Evolutionary conservation across 2,329 filamentous ascomycete species (phyloP), one percentile per base, ranked within the genome.

Genomic region (Dothidotthia symphoricarpi): DNA sequence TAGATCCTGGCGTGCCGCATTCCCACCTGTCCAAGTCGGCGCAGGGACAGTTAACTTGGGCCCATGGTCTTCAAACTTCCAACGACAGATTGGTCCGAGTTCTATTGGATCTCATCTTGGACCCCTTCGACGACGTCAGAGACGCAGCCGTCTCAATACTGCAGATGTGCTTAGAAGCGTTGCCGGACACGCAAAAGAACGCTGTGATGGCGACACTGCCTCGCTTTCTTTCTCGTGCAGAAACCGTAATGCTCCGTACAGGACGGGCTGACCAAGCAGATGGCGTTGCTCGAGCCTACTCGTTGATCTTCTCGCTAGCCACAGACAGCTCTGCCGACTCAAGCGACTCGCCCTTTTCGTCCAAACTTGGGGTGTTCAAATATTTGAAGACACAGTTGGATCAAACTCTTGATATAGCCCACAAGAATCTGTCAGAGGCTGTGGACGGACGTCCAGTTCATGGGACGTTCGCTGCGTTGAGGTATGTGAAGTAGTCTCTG

Each of bases 111-210:
- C 77, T 95, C 15, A 68, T 95, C 6, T 74, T 95, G 59, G 87
- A 98, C 55, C 88, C 91, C 0, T 98, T 95, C 57, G 93, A 97
- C 40, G 93, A 98, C 64, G 86, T 97, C 4, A 78, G 91, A 50
- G 80, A 70, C 31, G 69, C 67, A 1, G 69, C 79, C 6, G 64
- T 75, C 11, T 60, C 63, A 11, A 63, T 77, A 5, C 56, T 82
- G 15, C 61, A 59, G 22, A 38, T 67, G 4, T 61, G 53, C 30
- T 34, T 66, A 6, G 44, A 49, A 9, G 51, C 61, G 6, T 32
- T 58, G 4, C 41, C 54, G 2, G 31, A 45, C 8, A 24, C 36
- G 2, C 45, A 56, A 14, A 51, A 43, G 28, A 16, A 32, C 9
- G 12, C 17, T 3, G 39, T 42, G 3, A 19, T 61, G 8, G 35